These are phyloP conservation scores for Aspergillus spinulosporus DNA, from an alignment of 2,329 filamentous ascomycete genomes.

Conservation along the genomic window DNA sequence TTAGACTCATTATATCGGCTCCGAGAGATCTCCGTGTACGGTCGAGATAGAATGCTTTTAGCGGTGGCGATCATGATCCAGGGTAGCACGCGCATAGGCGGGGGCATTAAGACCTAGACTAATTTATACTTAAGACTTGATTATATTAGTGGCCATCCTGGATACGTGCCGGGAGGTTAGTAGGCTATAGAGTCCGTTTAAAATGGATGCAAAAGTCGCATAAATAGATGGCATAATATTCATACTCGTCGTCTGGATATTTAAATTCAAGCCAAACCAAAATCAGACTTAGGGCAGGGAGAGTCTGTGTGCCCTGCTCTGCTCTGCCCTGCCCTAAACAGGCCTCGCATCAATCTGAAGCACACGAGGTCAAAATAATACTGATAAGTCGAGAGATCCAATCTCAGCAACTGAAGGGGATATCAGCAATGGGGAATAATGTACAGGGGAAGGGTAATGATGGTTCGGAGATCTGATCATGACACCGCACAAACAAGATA, in stretches of 20 bases:
- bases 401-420: not conserved
- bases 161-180: too few relatives aligned
- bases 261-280: not conserved
- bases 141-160: too few relatives aligned
- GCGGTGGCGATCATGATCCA: too few relatives aligned
- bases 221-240: not conserved
- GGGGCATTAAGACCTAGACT: not conserved
- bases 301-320: not conserved
- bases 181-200: too few relatives aligned
- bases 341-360: not conserved
- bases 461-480: not conserved
- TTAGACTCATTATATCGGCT: not conserved
- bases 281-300: not conserved
- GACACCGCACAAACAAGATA: not conserved
- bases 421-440: conserved; percentile 1
- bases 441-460: conserved; percentile 1
- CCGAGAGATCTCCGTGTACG: not conserved
- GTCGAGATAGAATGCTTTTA: not conserved
- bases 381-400: not conserved
- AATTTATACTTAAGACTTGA: too few relatives aligned
- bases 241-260: not conserved
- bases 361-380: not conserved
- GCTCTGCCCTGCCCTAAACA: not conserved
- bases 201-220: not conserved
- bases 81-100: not conserved